Evolutionary conservation across 2,329 filamentous ascomycete genomes (phyloP), one percentile per base, ranked within the genome.

Genomic region (Colletotrichum shisoi): DNA sequence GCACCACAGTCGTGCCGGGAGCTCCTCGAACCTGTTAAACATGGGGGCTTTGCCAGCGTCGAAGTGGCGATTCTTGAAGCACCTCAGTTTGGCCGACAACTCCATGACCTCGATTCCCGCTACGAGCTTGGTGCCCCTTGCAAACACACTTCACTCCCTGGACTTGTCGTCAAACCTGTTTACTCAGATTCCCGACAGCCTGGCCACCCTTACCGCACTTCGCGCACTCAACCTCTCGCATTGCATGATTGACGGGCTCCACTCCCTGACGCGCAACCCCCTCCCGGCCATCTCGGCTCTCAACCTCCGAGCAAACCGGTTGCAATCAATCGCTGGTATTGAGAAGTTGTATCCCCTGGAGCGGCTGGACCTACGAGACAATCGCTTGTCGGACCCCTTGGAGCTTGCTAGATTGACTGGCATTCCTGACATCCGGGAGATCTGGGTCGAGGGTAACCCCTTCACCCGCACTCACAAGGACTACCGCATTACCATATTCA

Each of bases 231-330:
- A 99, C 74, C 84, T 99, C 31, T 96, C 94, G 4, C 91, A 96
- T 74, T 98, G 94, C 83, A 97, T 98, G 94, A 98, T 99, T 70
- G 92, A 94, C 72, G 95, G 93, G 17, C 83, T 99, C 63, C 91
- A 96, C 73, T 97, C 94, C 2, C 83, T 99, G 48, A 89, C 89
- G 2, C 89, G 91, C 70, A 95, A 91, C 73, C 93, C 95, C 13
- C 84, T 99, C 5, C 94, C 95, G 34, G 94, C 95, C 21, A 97
- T 99, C 70, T 96, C 92, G 1, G 94, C 94, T 1, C 83, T 99
- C 64, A 98, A 98, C 74, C 85, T 99, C 62, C 89, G 94, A 64
- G 92, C 88, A 57, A 99, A 99, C 76, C 89, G 94, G 52, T 85
- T 99, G 67, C 86, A 88, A 66, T 96, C 93, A 2, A 86, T 99